These are phyloP conservation scores for Aspergillus aculeatus DNA, from an alignment of 2,329 filamentous ascomycete genomes.

Conservation along the genomic window DNA sequence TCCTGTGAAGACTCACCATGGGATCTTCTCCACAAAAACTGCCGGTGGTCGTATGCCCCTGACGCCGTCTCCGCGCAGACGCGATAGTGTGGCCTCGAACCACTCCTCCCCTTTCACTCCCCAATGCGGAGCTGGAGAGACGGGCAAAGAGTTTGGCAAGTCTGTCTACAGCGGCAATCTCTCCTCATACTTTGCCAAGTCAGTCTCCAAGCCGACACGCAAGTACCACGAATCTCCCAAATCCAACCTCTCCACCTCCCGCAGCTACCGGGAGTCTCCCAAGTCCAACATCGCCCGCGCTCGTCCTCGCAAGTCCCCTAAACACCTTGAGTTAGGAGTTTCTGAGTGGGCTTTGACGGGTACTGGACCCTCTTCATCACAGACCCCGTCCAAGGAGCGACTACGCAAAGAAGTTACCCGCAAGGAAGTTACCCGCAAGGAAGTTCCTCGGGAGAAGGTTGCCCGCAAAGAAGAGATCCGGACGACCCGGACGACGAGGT, in stretches of 20 bases:
- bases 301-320: constrained; percentile 61
- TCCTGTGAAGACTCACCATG: constrained; percentile 90
- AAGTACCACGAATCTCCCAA: constrained; percentile 85
- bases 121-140: constrained; percentile 57
- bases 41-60: constrained; percentile 93
- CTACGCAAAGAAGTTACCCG: constrained; percentile 40
- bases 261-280: constrained; percentile 60
- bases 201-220: constrained; percentile 43
- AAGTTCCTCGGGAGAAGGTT: not conserved
- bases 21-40: constrained; percentile 86
- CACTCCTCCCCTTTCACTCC: constrained; percentile 77
- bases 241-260: constrained; percentile 75
- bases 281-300: constrained; percentile 6
- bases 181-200: constrained; percentile 73
- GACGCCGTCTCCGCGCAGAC: constrained; percentile 79
- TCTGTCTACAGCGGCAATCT: constrained; percentile 80
- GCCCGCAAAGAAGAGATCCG: constrained; percentile 45
- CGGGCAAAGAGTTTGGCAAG: constrained; percentile 57
- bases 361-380: constrained; percentile 60
- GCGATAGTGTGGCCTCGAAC: constrained; percentile 52
- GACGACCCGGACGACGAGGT: constrained; percentile 47
- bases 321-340: constrained; percentile 83
- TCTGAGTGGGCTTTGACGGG: constrained; percentile 91
- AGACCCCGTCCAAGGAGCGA: constrained; percentile 63
- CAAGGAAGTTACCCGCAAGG: not conserved